Percentiles rank a stretch among this genome's conserved stretches.
Conservation (phyloP, 768 basidiomycete genomes). For the Calocera viscosa region DNA sequence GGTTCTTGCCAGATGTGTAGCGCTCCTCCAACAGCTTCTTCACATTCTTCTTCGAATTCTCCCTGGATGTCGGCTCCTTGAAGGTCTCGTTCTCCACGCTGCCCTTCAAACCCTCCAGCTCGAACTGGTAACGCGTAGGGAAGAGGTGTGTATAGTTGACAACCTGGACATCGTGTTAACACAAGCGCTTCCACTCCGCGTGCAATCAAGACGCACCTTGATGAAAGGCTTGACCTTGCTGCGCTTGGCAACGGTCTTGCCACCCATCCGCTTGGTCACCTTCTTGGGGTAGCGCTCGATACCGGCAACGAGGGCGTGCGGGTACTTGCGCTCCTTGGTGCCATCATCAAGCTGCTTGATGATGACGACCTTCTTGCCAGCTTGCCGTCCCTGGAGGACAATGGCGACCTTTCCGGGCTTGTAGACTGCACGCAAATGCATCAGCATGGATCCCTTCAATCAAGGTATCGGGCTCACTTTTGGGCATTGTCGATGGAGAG, state of each 20-base stretch:
- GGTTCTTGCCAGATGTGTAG: constrained; percentile 88
- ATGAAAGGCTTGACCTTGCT: constrained; percentile 99
- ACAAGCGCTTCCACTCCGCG: neutral
- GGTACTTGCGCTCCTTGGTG: constrained; percentile 89
- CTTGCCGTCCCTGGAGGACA: constrained; percentile 96
- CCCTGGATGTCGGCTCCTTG: constrained; percentile 92
- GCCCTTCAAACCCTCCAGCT: constrained; percentile 89
- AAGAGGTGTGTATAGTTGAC: constrained; percentile 99
- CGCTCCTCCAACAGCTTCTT: constrained; percentile 96
- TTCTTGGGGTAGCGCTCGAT: constrained; percentile 97
- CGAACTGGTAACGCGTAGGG: constrained; percentile 97
- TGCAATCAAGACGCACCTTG: constrained; percentile 53
- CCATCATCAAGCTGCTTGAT: constrained; percentile 97
- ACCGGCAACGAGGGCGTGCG: constrained; percentile 96
- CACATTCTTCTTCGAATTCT: constrained; percentile 88
- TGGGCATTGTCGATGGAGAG: constrained; percentile 17
- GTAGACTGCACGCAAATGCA: constrained; percentile 46
- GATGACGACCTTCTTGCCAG: constrained; percentile 98
- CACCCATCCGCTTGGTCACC: constrained; percentile 94
- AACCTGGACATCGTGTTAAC: constrained; percentile 36
- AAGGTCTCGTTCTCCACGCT: constrained; percentile 75
- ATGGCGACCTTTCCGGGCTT: constrained; percentile 97
- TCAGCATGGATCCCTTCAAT: neutral
- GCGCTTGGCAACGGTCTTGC: constrained; percentile 83
- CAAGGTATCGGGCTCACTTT: constrained; percentile 13